Evolutionary conservation across 176 grass and related monocot species (phyloP), one percentile per base, ranked within the genome.

Genomic region (Triticum turgidum): DNA sequence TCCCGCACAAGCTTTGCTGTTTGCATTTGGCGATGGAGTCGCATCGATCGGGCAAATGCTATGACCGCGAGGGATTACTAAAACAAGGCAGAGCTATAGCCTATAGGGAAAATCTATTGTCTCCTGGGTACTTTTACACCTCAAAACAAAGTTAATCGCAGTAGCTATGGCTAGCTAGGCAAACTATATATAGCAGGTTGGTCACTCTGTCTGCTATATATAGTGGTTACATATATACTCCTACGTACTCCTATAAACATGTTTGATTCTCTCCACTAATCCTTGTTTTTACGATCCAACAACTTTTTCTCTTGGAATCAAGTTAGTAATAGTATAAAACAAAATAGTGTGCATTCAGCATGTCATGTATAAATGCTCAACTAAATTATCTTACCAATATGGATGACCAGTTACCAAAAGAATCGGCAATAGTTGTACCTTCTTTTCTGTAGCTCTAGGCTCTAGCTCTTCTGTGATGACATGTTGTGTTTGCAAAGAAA

Each of bases 81-180:
- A 73, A 79, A 33, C 20, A 27, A 44, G 49, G 18, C 47, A 41
- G 9, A 52, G 14, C 83, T 51, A 61, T 29, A 75, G 42, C 72
- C 22, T 76, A 76, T 49, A 24, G 13, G 27, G 29, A 86, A 78
- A 82, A 22, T 49, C 32, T 11, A 38, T 79, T 4, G 39, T 32
- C 61, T 38, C 27, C 30, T 78, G 30, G 82, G 54, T 80, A 58
- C 84, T 80, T 87, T 90, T 86, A 83, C 76, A 66, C 30, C 25
- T 56, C 22, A 75, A 34, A 69, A 3, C 51, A 74, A 84, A 84
- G 45, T 76, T 75, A 84, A 84, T 44, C 58, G 67, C 56, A 79
- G 9, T 42, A 83, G 52, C 37, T 15, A 64, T 30, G 11, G 8
- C 47, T 39, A 52, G 20, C 5, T 61, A 73, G 80, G 59, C 32